Base-by-base conservation (phyloP, 2,329 filamentous ascomycete genomes). In the Xylariaceae sp. region DNA sequence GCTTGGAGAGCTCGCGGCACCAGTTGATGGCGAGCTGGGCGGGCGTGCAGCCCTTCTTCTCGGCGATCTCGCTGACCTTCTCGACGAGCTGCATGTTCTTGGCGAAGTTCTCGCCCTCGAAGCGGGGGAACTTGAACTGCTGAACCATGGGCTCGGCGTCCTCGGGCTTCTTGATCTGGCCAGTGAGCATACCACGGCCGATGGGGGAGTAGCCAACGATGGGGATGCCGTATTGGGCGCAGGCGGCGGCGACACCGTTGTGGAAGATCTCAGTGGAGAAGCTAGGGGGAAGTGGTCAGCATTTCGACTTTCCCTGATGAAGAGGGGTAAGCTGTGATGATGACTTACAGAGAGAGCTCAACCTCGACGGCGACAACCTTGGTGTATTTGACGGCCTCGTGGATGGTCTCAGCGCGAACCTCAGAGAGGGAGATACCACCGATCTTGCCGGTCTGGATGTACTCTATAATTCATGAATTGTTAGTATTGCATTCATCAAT, bases 1-100 rank as follows among this genome's bases (percentile, higher is more conserved):
- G 76, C 55, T 72, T 74, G 39, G 77, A 80, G 39, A 84, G 73
- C 1, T 77, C 73, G 49, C 77, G 66, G 1, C 84, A 73, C 87
- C 88, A 92, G 51, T 79, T 81, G 56, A 91, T 76, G n/a, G 87
- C 87, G 18, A 90, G 75, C 73, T 90, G 87, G 1, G 80, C 79
- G 1, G 82, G 70, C 0, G 84, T 88, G 68, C 78, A 81, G 1
- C 78, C 78, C 73, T 88, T 89, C 66, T 76, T 76, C 64, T 75
- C 68, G 0, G 88, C 87, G 34, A 90, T 68, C 35, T 74, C 74
- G 68, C 83, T 74, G 8, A 90, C 72, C 59, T 82, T 77, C 5
- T 77, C 63, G 6, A 86, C 83, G 4, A 91, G 78, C 68, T 83
- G 72, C 5, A 89, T 66, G 71, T 90, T 91, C 69, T 80, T 78